A percentile compares a stretch with the other conserved stretches of the same genome.
Conservation (phyloP, 1,284 basidiomycete species). For the Mycena citricolor region DNA sequence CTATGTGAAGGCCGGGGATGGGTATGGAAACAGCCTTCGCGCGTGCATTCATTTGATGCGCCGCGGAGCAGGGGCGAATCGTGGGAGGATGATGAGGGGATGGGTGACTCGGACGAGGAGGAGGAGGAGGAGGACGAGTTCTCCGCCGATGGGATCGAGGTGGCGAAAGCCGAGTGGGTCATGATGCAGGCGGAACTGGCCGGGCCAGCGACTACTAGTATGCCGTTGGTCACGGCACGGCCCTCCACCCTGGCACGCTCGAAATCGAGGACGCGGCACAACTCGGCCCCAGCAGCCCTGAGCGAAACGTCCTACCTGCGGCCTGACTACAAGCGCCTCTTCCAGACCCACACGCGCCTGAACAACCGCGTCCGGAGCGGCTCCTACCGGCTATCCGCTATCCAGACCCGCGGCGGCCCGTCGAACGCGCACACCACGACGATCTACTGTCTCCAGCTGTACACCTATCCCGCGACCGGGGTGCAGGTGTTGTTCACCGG, state of each 20-base stretch:
- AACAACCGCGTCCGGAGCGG: slow-evolving; percentile 57
- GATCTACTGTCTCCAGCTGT: slow-evolving; percentile 76
- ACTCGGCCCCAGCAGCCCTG: slow-evolving; percentile 35
- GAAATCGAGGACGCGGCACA: slow-evolving; percentile 20
- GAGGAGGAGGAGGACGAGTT: slow-evolving; percentile 64
- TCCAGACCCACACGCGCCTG: slow-evolving; percentile 66
- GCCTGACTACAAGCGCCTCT: slow-evolving; percentile 69
- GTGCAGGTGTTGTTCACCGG: slow-evolving; percentile 78
- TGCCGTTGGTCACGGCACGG: slow-evolving; percentile 17
- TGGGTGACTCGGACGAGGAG: slow-evolving; percentile 60
- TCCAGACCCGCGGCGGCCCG: slow-evolving; percentile 52
- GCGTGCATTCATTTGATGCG: slow-evolving; percentile 31
- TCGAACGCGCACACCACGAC: slow-evolving; percentile 52
- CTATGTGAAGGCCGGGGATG: slow-evolving; percentile 61
- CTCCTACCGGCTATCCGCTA: slow-evolving; percentile 55
- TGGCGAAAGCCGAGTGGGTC: slow-evolving; percentile 41
- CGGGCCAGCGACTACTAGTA: too few species aligned
- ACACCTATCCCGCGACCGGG: slow-evolving; percentile 66
- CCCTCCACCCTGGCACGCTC: slow-evolving; percentile 20
- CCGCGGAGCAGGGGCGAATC: slow-evolving; percentile 24
- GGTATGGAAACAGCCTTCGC: slow-evolving; percentile 54
- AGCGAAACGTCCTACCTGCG: slow-evolving; percentile 33
- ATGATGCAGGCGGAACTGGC: slow-evolving; percentile 40
- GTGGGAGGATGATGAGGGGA: slow-evolving; percentile 30
- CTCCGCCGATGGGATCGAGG: slow-evolving; percentile 37